Conservation (phyloP, 192 early-diverging fungal genomes). For the Linderina pennispora region DNA sequence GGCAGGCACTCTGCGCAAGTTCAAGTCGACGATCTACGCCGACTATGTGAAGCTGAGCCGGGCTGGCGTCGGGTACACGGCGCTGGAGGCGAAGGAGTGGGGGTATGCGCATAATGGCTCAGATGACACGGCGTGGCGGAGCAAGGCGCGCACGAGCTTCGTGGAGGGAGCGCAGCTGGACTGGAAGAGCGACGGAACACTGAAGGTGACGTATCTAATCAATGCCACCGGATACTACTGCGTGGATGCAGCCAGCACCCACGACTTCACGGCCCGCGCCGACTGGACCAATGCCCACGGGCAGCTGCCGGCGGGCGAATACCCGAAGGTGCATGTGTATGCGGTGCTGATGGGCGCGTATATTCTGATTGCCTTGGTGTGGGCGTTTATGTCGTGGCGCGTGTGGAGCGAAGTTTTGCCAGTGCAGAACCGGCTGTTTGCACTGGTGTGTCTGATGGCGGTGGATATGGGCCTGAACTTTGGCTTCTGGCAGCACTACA, state of each 20-base stretch:
- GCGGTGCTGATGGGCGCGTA: conserved; percentile 70
- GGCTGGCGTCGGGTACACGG: conserved; percentile 28
- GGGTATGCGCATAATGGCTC: conserved; percentile 20
- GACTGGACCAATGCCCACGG: conserved; percentile 79
- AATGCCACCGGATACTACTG: conserved; percentile 85
- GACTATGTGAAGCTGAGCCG: conserved; percentile 41
- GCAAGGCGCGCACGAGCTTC: conserved; percentile 13
- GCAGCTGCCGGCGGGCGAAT: conserved; percentile 75
- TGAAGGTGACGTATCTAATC: conserved; percentile 56
- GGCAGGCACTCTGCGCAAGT: conserved; percentile 23
- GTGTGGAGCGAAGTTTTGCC: conserved; percentile 87
- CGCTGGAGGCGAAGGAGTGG: conserved; percentile 25
- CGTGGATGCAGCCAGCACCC: conserved; percentile 37
- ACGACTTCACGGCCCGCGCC: conserved; percentile 52
- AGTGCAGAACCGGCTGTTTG: conserved; percentile 87
- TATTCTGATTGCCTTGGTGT: conserved; percentile 61
- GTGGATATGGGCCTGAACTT: conserved; percentile 93
- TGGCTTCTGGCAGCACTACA: conserved; percentile 70
- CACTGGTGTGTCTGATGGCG: conserved; percentile 78
- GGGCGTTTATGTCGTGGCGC: conserved; percentile 71
- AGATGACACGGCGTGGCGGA: conserved; percentile 18
- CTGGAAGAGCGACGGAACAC: conserved; percentile 26
- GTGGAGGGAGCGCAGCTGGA: conserved; percentile 42
- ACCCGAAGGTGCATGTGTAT: conserved; percentile 87
- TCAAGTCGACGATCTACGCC: conserved; percentile 29